A percentile compares a stretch with the other conserved stretches of the same genome.
These are phyloP conservation scores for Nannochloropsis limnetica DNA, from an alignment of 352 stramenopile species.

Conservation along the genomic window DNA sequence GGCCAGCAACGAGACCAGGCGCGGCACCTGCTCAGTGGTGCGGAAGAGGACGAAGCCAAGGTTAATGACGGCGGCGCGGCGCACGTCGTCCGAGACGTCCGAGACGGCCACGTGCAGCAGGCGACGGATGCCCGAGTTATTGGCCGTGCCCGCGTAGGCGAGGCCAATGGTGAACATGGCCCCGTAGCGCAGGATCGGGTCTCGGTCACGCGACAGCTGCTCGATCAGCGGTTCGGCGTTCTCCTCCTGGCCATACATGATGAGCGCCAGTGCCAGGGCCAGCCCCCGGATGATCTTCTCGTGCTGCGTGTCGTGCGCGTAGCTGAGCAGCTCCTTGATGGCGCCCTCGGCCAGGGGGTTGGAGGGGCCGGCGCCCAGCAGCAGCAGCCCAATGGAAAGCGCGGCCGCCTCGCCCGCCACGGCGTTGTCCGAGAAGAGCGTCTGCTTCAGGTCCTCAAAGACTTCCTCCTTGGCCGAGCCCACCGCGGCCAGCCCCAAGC, in stretches of 20 bases:
- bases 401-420: slow-evolving; percentile 92
- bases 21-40: slow-evolving; percentile 78
- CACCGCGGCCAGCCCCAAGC: slow-evolving; percentile 87
- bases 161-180: slow-evolving; percentile 94
- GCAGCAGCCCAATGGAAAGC: slow-evolving; percentile 90
- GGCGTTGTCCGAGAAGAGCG: slow-evolving; percentile 93
- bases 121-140: slow-evolving; percentile 89
- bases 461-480: slow-evolving; percentile 82
- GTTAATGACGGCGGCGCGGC: slow-evolving; percentile 89
- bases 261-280: slow-evolving; percentile 93
- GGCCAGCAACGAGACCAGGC: slow-evolving; percentile 83
- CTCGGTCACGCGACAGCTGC: slow-evolving; percentile 88
- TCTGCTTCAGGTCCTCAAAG: slow-evolving; percentile 92
- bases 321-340: slow-evolving; percentile 84
- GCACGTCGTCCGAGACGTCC: slow-evolving; percentile 96
- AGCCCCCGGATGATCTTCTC: slow-evolving; percentile 99
- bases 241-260: slow-evolving; percentile 94
- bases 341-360: slow-evolving; percentile 52
- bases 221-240: slow-evolving; percentile 90
- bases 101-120: slow-evolving; percentile 95
- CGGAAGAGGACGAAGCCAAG: slow-evolving; percentile 97
- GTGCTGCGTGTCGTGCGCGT: slow-evolving; percentile 94
- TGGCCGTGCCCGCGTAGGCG: slow-evolving; percentile 91
- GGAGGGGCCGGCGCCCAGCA: slow-evolving; percentile 79
- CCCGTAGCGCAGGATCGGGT: slow-evolving; percentile 94